phyloP scores from a whole-genome alignment of 2,329 filamentous ascomycete species.

The Cordyceps cateniannulata region DNA sequence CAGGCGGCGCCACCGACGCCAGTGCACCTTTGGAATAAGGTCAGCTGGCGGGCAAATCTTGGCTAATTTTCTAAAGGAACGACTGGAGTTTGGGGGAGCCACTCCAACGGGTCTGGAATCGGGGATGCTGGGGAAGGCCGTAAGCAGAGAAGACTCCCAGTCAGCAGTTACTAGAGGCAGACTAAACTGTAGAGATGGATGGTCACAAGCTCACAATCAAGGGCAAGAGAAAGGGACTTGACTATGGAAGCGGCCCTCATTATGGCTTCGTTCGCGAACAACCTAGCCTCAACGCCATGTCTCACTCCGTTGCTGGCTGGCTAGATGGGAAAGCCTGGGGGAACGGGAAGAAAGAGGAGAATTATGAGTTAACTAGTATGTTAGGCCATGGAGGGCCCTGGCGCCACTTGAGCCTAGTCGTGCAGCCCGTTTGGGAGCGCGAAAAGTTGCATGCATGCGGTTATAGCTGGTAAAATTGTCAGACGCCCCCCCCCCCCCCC shows the following conservation, averaged over 20 bases:
- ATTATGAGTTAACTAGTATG: too few relatives aligned
- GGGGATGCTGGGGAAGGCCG: too few relatives aligned
- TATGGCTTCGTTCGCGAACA: not conserved
- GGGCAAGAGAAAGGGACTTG: not conserved
- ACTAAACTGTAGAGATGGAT: too few relatives aligned
- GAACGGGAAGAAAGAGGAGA: too few relatives aligned
- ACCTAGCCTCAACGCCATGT: constrained; percentile 2
- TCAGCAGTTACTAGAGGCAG: too few relatives aligned
- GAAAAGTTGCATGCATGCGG: not conserved
- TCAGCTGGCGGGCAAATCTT: not conserved
- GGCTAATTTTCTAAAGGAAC: not conserved
- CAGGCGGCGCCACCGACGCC: not conserved
- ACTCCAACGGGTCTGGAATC: not conserved
- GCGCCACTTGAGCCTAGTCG: not conserved
- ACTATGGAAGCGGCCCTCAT: not conserved
- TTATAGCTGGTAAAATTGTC: not conserved
- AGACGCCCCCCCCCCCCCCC: too few relatives aligned
- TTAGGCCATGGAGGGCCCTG: too few relatives aligned
- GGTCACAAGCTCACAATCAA: not conserved
- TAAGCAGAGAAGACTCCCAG: too few relatives aligned
- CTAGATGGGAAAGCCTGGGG: constrained; percentile 7
- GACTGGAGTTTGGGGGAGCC: not conserved
- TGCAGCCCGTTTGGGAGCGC: not conserved
- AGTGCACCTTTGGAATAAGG: not conserved
- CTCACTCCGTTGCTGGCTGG: constrained; percentile 1